Conservation (phyloP, 2,329 filamentous ascomycete genomes). For the Colletotrichum abscissum region DNA sequence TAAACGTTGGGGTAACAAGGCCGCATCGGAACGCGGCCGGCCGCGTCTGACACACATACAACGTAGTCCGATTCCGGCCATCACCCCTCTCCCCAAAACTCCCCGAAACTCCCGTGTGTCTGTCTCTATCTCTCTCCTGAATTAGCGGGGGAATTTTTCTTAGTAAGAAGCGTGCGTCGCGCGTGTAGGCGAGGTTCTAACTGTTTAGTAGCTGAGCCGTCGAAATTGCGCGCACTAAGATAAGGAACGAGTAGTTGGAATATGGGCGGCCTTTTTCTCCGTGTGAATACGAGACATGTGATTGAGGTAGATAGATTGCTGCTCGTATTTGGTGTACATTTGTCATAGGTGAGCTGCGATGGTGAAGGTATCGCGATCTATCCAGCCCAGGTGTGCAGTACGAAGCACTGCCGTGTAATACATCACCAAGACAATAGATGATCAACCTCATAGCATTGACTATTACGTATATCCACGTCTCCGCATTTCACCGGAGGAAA, state of each 20-base stretch:
- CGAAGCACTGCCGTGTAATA: too few species aligned
- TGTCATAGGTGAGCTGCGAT: neutral
- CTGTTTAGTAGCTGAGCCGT: neutral
- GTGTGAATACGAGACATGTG: neutral
- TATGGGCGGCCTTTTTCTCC: too few species aligned
- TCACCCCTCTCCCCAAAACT: neutral
- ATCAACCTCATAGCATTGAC: too few species aligned
- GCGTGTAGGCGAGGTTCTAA: too few species aligned
- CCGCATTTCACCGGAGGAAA: too few species aligned
- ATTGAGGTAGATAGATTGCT: neutral
- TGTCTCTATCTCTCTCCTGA: neutral
- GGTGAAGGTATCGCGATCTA: too few species aligned
- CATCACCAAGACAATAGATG: too few species aligned
- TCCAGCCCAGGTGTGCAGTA: too few species aligned
- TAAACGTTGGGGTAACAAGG: neutral
- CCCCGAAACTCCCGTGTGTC: neutral
- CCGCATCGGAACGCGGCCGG: conserved; percentile 1
- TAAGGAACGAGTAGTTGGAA: neutral
- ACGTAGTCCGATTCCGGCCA: neutral
- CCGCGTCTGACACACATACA: neutral
- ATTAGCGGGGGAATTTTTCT: neutral
- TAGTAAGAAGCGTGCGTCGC: neutral
- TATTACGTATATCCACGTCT: too few species aligned
- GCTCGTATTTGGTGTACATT: neutral
- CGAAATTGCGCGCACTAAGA: neutral